Conservation (phyloP, 805 yeast genomes). For the Brettanomyces nanus region DNA sequence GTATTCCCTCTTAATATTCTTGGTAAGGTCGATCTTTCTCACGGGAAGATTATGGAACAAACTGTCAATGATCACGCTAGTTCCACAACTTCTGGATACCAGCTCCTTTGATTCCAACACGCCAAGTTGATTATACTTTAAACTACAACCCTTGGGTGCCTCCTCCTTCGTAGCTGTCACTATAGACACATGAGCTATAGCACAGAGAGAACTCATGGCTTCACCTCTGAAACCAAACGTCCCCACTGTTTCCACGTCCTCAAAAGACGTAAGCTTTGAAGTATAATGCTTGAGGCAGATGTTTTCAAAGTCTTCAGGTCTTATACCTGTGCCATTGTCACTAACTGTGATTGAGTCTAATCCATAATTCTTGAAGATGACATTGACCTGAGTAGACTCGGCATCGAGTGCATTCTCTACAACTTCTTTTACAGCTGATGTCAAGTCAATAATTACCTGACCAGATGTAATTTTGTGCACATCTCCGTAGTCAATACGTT, state of each 20-base stretch:
- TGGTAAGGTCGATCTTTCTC: conserved; percentile 62
- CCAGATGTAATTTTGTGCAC: conserved; percentile 81
- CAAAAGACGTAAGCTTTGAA: conserved; percentile 51
- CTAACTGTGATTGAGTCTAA: conserved; percentile 56
- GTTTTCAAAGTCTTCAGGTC: conserved; percentile 38
- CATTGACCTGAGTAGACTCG: conserved; percentile 54
- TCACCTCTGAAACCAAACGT: conserved; percentile 79
- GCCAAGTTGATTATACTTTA: conserved; percentile 54
- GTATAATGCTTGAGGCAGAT: conserved; percentile 61
- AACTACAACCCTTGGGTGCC: conserved; percentile 48
- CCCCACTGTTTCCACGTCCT: conserved; percentile 39
- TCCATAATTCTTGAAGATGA: conserved; percentile 66
- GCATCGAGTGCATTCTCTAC: conserved; percentile 88
- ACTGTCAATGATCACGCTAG: conserved; percentile 47
- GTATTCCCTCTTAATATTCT: conserved; percentile 64
- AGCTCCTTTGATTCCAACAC: conserved; percentile 27
- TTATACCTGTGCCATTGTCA: conserved; percentile 66
- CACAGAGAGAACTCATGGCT: conserved; percentile 65
- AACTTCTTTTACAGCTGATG: conserved; percentile 74
- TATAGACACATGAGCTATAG: conserved; percentile 40
- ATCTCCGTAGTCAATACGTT: conserved; percentile 40
- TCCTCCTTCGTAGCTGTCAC: conserved; percentile 38
- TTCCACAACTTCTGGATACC: conserved; percentile 58
- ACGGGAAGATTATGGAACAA: conserved; percentile 75
- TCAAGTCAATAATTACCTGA: conserved; percentile 78